Evolutionary conservation across 129 eudicot genomes (phyloP).

Genomic region (Escallonia herrerae): DNA sequence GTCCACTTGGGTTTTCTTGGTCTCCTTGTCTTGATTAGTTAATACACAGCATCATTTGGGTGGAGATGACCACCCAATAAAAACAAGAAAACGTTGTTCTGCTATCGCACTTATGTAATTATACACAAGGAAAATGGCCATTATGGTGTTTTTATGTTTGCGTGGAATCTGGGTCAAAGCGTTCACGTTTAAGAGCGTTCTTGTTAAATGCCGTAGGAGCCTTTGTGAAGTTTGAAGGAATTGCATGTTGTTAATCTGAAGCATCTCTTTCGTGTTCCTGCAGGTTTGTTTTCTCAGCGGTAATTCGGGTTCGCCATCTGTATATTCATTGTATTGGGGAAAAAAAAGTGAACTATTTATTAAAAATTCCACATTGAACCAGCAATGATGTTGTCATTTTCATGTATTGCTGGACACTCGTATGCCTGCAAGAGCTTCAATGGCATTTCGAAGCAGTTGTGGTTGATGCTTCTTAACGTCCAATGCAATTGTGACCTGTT

Average conservation of each 20-base stretch:
- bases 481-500: too few species aligned
- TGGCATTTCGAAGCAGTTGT: constrained; percentile 4
- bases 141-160: constrained; percentile 8
- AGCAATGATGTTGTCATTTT: constrained; percentile 12
- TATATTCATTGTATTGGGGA: constrained; percentile 25
- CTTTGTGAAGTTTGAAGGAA: neutral
- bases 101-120: constrained; percentile 14
- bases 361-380: neutral
- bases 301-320: constrained; percentile 37
- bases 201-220: neutral
- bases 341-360: constrained; percentile 5
- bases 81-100: neutral
- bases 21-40: constrained; percentile 1
- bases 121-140: neutral
- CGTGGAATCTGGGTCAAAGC: neutral
- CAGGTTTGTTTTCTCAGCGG: constrained; percentile 61
- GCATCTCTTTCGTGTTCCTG: constrained; percentile 66
- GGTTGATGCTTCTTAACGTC: neutral
- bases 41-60: constrained; percentile 2
- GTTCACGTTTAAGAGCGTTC: neutral
- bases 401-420: constrained; percentile 8
- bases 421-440: neutral
- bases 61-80: constrained; percentile 11
- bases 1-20: constrained; percentile 13
- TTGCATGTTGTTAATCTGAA: constrained; percentile 41